Percentiles rank a stretch among this genome's conserved stretches.
phyloP scores from a whole-genome alignment of 2,329 filamentous ascomycete species.

The Endoconidiophora polonica region DNA sequence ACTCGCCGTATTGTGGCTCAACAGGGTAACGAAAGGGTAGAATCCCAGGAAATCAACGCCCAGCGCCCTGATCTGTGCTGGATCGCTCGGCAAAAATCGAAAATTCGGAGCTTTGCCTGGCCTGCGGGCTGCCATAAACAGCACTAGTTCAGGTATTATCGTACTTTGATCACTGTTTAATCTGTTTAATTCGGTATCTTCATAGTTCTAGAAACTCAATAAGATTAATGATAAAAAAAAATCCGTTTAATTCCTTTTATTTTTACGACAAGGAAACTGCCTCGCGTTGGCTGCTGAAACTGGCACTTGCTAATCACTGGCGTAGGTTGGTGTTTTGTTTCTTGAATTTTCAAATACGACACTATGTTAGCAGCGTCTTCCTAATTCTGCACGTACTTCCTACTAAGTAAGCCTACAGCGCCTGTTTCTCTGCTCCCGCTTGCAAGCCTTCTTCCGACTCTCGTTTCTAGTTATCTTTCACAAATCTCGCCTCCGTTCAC shows the following conservation, averaged over 20 bases:
- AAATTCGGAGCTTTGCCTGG: no score
- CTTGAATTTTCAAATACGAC: background rate
- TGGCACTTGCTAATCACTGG: no score
- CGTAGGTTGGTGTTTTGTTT: background rate
- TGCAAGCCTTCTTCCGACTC: background rate
- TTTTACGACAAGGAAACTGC: no score
- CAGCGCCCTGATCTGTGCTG: no score
- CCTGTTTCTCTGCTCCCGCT: background rate
- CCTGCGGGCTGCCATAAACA: no score
- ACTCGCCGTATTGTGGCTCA: slow-evolving; percentile 28
- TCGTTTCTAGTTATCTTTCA: background rate
- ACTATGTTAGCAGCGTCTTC: background rate
- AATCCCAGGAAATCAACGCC: no score
- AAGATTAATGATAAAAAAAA: no score
- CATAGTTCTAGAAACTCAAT: no score
- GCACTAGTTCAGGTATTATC: background rate
- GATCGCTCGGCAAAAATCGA: no score
- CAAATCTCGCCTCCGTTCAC: no score
- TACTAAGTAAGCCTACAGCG: background rate
- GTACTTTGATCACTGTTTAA: background rate
- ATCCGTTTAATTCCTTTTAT: slow-evolving; percentile 1
- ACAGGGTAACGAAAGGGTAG: no score
- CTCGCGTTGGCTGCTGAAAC: no score
- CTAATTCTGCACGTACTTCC: background rate
- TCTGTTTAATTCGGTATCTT: background rate